These are phyloP conservation scores for Meyerozyma smithsonii DNA, from an alignment of 1,139 yeast genomes.

Conservation along the genomic window DNA sequence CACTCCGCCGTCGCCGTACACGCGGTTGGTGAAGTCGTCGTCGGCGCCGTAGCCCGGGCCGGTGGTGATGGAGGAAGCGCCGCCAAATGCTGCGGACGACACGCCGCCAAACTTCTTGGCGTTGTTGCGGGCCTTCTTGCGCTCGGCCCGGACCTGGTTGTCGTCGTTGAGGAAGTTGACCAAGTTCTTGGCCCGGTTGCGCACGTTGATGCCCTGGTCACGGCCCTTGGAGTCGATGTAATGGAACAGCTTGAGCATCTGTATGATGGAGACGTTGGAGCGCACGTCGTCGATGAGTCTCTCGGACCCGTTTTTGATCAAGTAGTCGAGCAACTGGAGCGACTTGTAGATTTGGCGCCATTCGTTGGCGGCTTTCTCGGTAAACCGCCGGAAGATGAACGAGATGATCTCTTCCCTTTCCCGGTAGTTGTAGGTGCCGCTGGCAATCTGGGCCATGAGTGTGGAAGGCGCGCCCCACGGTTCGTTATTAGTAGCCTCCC, in stretches of 20 bases:
- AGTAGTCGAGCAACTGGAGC: conserved; percentile 82
- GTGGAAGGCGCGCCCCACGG: conserved; percentile 99
- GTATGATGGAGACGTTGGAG: conserved; percentile 73
- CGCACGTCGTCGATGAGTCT: conserved; percentile 93
- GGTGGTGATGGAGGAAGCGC: conserved; percentile 38
- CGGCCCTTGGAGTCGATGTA: conserved; percentile 91
- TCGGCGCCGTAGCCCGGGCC: conserved; percentile 39
- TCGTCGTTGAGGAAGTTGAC: conserved; percentile 73
- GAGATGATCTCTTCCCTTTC: conserved; percentile 75
- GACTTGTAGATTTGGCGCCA: conserved; percentile 98
- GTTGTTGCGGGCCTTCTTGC: conserved; percentile 84
- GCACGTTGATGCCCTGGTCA: conserved; percentile 94
- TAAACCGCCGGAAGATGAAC: conserved; percentile 73
- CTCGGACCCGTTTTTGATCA: conserved; percentile 89
- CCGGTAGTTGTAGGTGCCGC: conserved; percentile 85
- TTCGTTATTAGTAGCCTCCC: conserved; percentile 97
- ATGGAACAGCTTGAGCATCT: conserved; percentile 90
- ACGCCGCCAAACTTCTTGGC: conserved; percentile 77
- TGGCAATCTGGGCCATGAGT: conserved; percentile 90
- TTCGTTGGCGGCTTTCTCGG: conserved; percentile 92
- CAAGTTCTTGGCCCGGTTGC: conserved; percentile 83
- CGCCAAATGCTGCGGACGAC: conserved; percentile 49
- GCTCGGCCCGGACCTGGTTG: conserved; percentile 68
- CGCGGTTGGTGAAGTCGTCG: conserved; percentile 51
- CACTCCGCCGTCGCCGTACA: conserved; percentile 80